A percentile compares a stretch with the other conserved stretches of the same genome.
These are phyloP conservation scores for Puccinia sorghi DNA, from an alignment of 1,284 basidiomycete genomes.

Conservation along the genomic window DNA sequence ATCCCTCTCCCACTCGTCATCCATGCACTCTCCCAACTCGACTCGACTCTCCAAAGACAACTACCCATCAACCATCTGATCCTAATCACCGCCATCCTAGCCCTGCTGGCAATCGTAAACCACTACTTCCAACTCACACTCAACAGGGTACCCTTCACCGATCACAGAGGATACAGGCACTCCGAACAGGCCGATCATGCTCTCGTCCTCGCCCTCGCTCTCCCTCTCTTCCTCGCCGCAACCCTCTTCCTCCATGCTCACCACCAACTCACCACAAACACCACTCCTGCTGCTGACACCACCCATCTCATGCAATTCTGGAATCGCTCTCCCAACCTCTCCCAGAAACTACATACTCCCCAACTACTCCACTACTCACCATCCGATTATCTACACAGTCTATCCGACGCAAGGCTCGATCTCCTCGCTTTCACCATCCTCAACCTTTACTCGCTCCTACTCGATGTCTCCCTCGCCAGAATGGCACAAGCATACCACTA, in stretches of 20 bases:
- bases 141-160: conserved; percentile 56
- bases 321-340: conserved; percentile 53
- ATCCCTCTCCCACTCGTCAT: neutral
- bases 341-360: conserved; percentile 27
- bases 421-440: conserved; percentile 58
- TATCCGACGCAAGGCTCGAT: conserved; percentile 56
- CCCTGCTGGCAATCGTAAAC: neutral
- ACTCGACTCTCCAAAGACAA: neutral
- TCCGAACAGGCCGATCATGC: conserved; percentile 55
- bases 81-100: conserved; percentile 1
- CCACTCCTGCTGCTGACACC: neutral
- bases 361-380: conserved; percentile 14
- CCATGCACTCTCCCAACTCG: neutral
- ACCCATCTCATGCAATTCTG: conserved; percentile 54
- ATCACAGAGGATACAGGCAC: conserved; percentile 56
- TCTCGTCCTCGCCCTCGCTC: conserved; percentile 53
- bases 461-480: conserved; percentile 56
- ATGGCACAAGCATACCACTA: conserved; percentile 55
- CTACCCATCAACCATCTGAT: conserved; percentile 16
- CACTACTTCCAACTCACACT: conserved; percentile 51
- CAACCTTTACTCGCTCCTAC: conserved; percentile 57
- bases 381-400: conserved; percentile 52
- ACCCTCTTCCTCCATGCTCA: conserved; percentile 55
- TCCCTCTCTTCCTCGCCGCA: conserved; percentile 54
- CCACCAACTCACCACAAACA: neutral